Evolutionary conservation across 2,329 filamentous ascomycete genomes (phyloP).

Genomic region (Colletotrichum gloeosporioides): DNA sequence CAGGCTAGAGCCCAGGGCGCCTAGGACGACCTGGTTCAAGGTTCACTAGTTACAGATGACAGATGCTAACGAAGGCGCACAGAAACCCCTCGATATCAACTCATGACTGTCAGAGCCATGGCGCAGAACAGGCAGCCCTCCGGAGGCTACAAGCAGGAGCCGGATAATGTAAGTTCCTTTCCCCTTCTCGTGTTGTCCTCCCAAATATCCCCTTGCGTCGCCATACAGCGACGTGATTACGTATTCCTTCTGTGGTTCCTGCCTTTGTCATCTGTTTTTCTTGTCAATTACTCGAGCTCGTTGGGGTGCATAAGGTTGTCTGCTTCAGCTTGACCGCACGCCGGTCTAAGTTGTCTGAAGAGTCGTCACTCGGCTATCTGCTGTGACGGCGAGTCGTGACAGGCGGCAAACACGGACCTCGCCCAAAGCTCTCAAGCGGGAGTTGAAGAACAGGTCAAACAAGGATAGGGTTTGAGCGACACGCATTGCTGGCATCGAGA

Average conservation of each 20-base stretch:
- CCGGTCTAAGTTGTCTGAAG: not conserved
- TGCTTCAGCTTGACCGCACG: slow-evolving; percentile 8
- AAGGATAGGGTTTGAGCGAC: slow-evolving; percentile 21
- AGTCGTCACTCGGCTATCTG: slow-evolving; percentile 11
- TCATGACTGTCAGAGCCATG: slow-evolving; percentile 26
- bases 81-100: slow-evolving; percentile 18
- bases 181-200: not conserved
- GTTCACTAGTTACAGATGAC: slow-evolving; percentile 21
- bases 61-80: slow-evolving; percentile 23
- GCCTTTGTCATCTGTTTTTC: not conserved
- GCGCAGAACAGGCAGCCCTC: slow-evolving; percentile 25
- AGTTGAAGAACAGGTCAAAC: slow-evolving; percentile 9
- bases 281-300: slow-evolving; percentile 1
- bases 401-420: slow-evolving; percentile 18
- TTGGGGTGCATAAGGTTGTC: slow-evolving; percentile 6
- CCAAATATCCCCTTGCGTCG: not conserved
- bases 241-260: not conserved
- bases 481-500: slow-evolving; percentile 11
- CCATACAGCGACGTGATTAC: not conserved
- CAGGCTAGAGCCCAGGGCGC: not conserved
- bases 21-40: slow-evolving; percentile 19
- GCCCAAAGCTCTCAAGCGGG: slow-evolving; percentile 12
- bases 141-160: slow-evolving; percentile 33
- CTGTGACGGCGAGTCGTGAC: slow-evolving; percentile 20
- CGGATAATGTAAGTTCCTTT: slow-evolving; percentile 31